Base-by-base conservation (phyloP, 2,329 filamentous ascomycete genomes). In the Exophiala calicioides region DNA sequence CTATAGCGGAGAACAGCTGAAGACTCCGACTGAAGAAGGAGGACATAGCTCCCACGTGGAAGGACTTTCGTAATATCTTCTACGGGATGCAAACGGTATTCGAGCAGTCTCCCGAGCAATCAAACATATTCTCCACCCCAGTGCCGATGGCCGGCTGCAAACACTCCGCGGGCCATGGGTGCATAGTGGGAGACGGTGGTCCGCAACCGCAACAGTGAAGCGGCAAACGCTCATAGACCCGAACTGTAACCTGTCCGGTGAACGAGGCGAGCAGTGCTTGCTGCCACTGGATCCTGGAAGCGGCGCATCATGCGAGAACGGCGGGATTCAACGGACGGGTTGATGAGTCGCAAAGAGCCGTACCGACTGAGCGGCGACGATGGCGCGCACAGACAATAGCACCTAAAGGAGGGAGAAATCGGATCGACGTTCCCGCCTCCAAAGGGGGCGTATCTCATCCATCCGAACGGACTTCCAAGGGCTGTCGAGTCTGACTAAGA, bases 41-140 rank as follows among this genome's bases (percentile, higher is more conserved):
- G 37, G 47, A 36, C 33, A 34, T n/a, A 51, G 37, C 15, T 55
- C 53, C 24, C 46, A 55, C 27, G 38, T 53, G 4, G 23, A 42
- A 32, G 29, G 23, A 5, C 20, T 53, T 3, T 44, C 50, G 33
- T 4, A 35, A 15, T 29, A 55, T 36, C 23, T 47, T 21, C 27
- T 55, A 16, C 7, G 18, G 1, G 46, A 55, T 13, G 16, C 13
- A 33, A 39, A 48, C 19, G 40, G 38, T 29, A 36, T 56, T 20
- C 46, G 43, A 52, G 50, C 42, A 18, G 3, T 56, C 43, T 47
- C 47, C n/a, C 35, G 50, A 43, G 47, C 53, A 24, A 39, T 51
- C 13, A 56, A 54, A 34, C 53, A 56, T 32, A 56, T 56, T 20
- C 47, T 56, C 21, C 43, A 54, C 39, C 10, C 47, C 16, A 23